These are phyloP conservation scores for Suillus luteus DNA, from an alignment of 768 basidiomycete genomes.

Conservation along the genomic window DNA sequence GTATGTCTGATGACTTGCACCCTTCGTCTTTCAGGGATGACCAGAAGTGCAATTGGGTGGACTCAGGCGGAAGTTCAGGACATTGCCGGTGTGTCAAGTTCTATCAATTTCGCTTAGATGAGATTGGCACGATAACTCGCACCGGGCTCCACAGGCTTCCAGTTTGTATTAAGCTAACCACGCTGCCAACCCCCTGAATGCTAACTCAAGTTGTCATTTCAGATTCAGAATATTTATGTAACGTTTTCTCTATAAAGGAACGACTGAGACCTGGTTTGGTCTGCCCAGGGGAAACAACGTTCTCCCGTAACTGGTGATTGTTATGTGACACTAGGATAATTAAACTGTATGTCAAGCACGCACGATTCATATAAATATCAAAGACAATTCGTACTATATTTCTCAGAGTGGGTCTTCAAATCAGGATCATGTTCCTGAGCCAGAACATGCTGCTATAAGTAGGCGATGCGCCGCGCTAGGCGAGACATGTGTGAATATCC, in stretches of 20 bases:
- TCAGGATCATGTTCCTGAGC: not conserved
- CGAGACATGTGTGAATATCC: constrained; percentile 9
- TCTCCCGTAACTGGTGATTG: not conserved
- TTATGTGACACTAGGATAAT: not conserved
- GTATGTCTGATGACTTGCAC: not conserved
- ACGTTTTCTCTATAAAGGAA: constrained; percentile 4
- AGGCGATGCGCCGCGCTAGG: not conserved
- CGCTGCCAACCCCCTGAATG: constrained; percentile 2
- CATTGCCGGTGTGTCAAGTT: constrained; percentile 14
- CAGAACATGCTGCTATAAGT: constrained; percentile 4
- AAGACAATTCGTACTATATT: not conserved
- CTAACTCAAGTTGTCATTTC: too few relatives aligned
- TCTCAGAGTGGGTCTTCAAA: not conserved
- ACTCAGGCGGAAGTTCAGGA: constrained; percentile 16
- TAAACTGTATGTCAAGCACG: not conserved
- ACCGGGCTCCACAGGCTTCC: not conserved
- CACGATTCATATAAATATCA: not conserved
- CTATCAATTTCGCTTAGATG: constrained; percentile 35
- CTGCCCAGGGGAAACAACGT: not conserved
- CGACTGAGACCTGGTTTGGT: not conserved
- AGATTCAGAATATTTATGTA: not conserved
- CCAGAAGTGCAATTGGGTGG: not conserved
- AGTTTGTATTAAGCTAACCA: not conserved
- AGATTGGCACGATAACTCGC: constrained; percentile 24
- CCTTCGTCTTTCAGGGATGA: not conserved